Evolutionary conservation across 2,329 filamentous ascomycete species (phyloP), one percentile per base, ranked within the genome.

Genomic region (Tympanopsis confertula): DNA sequence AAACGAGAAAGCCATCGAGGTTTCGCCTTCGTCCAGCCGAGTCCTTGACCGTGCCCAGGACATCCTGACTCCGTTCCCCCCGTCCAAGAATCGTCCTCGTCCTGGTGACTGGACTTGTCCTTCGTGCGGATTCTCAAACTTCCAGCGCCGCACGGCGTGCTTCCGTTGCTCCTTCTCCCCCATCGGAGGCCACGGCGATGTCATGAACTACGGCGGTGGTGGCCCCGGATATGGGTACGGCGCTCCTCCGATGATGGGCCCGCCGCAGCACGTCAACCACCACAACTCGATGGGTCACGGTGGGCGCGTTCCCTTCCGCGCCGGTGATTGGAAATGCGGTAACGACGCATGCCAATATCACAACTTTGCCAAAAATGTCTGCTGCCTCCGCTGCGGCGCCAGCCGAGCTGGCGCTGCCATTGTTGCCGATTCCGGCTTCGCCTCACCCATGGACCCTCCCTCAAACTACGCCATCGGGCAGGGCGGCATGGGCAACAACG

Each of bases 131-230:
- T 98, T 98, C 67, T 95, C 87, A 52, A 98, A 98, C 71, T 98
- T 98, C 69, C 91, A 98, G 65, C 86, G 91, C 52, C 86, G 91
- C 50, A 96, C 91, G 14, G 89, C 89, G 38, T 98, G 91, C 63
- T 98, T 98, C 82, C 84, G 91, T 50, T 98, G 91, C 69, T 95
- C 88, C 1, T 98, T 93, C 77, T 89, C 91, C n/a, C 89, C 91
- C 19, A 86, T 93, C 59, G 82, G 82, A 44, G 78, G 82, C 24
- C 82, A 78, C 13, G 63, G 65, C 40, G 82, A 86, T 52, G 79
- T 82, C 32, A 79, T 80, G 65, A 79, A 74, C 42, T 67, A 68
- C 39, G 84, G 82, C 51, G 60, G 62, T 40, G 59, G 58, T 38
- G 73, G 74, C 15, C 78, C 82, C 58, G 71, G 66, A 37, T 56